phyloP scores from a whole-genome alignment of 345 rosid genomes.

The rapeseed (Brassica napus) region Da-Ae NC_063435.1:13501-14000 shows the following conservation, averaged over 20 bases:
- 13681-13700: neutral
- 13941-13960: too few species aligned
- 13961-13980: too few species aligned
- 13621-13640: neutral
- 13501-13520: constrained; percentile 11
- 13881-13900: too few species aligned
- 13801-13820: neutral
- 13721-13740: neutral
- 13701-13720: neutral
- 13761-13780: neutral
- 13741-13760: neutral
- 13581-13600: constrained; percentile 88
- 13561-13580: constrained; percentile 84
- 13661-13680: neutral
- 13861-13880: too few species aligned
- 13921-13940: too few species aligned
- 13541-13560: constrained; percentile 50
- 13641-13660: constrained; percentile 1
- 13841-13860: too few species aligned
- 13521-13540: constrained; percentile 31
- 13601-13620: constrained; percentile 33
- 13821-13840: constrained; percentile 3
- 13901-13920: too few species aligned
- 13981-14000: too few species aligned
- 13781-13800: neutral